Conservation (phyloP, 106 monocot genomes). For the Alisma plantagoaquatica region DNA sequence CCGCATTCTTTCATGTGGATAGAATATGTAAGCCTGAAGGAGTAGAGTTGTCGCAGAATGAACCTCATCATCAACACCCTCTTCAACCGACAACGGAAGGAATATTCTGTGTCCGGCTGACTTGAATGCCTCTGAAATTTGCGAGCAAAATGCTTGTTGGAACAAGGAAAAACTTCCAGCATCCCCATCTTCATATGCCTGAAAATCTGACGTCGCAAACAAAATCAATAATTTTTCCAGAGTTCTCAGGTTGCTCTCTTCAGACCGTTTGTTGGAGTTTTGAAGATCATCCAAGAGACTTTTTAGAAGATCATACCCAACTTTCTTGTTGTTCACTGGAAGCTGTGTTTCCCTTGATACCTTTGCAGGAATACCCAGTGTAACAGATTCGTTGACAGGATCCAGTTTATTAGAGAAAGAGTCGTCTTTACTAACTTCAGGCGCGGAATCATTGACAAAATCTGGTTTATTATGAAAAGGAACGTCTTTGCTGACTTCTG, state of each 20-base stretch:
- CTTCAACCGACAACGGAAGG: neutral
- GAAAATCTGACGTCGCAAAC: neutral
- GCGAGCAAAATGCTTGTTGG: neutral
- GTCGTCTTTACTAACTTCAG: too few species aligned
- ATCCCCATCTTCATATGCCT: neutral
- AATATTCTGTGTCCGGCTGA: neutral
- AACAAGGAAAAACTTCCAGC: neutral
- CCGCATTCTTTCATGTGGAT: constrained; percentile 7
- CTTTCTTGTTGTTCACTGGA: too few species aligned
- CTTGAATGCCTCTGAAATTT: neutral
- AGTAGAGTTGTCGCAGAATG: constrained; percentile 13
- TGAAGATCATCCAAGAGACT: too few species aligned
- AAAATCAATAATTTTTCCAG: neutral
- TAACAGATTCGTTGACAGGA: too few species aligned
- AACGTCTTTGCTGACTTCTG: too few species aligned
- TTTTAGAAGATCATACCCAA: too few species aligned
- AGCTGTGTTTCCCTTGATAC: too few species aligned
- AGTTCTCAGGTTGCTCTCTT: neutral
- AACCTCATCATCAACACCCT: constrained; percentile 1
- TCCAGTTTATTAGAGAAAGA: too few species aligned
- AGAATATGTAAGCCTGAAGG: constrained; percentile 9
- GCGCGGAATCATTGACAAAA: too few species aligned
- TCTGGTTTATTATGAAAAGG: too few species aligned
- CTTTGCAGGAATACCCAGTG: too few species aligned
- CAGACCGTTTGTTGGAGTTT: too few species aligned